Percentiles rank a stretch among this genome's conserved stretches.
phyloP scores from a whole-genome alignment of 306 rosid genomes.

The Herpetospermum pedunculosum region DNA sequence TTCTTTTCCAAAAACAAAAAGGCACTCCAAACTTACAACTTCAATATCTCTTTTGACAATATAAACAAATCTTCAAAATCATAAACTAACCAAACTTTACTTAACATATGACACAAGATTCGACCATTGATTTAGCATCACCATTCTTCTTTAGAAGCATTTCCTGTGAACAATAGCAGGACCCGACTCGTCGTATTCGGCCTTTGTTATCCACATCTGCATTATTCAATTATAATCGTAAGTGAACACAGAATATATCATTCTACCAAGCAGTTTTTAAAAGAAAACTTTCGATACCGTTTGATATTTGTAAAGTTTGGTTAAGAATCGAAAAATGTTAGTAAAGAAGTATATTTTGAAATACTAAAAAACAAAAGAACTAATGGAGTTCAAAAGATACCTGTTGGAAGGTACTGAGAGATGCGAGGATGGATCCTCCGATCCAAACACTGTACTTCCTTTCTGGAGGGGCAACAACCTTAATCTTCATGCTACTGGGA shows the following conservation, averaged over 20 bases:
- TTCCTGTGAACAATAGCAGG: conserved; percentile 66
- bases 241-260: neutral
- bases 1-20: neutral
- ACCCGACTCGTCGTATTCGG: conserved; percentile 68
- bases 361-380: neutral
- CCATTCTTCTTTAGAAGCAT: conserved; percentile 35
- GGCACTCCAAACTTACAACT: conserved; percentile 7
- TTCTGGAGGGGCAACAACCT: conserved; percentile 74
- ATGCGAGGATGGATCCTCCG: conserved; percentile 71
- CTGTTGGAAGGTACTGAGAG: conserved; percentile 75
- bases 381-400: conserved; percentile 8
- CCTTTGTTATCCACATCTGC: conserved; percentile 75
- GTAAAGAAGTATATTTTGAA: neutral
- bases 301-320: neutral
- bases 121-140: neutral
- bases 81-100: conserved; percentile 3
- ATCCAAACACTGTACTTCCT: conserved; percentile 77
- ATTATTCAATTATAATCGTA: neutral
- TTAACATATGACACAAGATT: conserved; percentile 3
- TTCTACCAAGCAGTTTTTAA: neutral
- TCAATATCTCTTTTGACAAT: neutral
- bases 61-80: conserved; percentile 5
- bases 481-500: conserved; percentile 76
- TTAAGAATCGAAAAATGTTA: neutral
- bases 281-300: neutral